Evolutionary conservation across 2,329 filamentous ascomycete genomes (phyloP).

Genomic region (Colletotrichum sp.): DNA sequence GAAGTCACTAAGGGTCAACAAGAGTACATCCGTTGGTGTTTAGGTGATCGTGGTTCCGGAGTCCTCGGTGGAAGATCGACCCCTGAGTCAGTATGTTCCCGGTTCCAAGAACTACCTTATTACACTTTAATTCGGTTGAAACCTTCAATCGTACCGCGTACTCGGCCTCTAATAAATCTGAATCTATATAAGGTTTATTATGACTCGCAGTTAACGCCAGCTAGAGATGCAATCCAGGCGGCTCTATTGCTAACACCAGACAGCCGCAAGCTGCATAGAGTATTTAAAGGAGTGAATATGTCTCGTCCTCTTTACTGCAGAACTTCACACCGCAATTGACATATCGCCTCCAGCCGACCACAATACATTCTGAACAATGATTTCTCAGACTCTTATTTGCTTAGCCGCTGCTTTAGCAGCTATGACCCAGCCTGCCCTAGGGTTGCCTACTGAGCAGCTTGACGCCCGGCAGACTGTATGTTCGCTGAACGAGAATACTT

Average conservation of each 20-base stretch:
- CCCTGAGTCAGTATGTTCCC: neutral
- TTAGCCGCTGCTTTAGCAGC: neutral
- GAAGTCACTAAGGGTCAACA: neutral
- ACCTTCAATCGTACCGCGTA: neutral
- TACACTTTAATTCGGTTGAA: neutral
- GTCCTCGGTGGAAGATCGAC: neutral
- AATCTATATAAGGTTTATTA: neutral
- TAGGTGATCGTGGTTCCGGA: neutral
- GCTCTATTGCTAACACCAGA: neutral
- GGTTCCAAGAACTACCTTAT: neutral
- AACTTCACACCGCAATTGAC: neutral
- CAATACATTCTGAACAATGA: neutral
- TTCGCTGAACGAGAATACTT: neutral
- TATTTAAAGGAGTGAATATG: neutral
- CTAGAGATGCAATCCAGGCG: neutral
- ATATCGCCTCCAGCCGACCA: neutral
- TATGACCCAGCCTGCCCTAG: neutral
- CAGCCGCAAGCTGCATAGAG: neutral
- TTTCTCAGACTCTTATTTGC: neutral
- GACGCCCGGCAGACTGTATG: neutral
- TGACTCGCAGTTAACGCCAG: neutral
- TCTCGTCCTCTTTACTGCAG: neutral
- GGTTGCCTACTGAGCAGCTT: neutral
- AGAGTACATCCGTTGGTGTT: neutral
- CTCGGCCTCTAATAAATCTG: neutral